A percentile compares a stretch with the other conserved stretches of the same genome.
These are phyloP conservation scores for Aspergillus saccharolyticus DNA, from an alignment of 495 filamentous ascomycete genomes.

Conservation along the genomic window DNA sequence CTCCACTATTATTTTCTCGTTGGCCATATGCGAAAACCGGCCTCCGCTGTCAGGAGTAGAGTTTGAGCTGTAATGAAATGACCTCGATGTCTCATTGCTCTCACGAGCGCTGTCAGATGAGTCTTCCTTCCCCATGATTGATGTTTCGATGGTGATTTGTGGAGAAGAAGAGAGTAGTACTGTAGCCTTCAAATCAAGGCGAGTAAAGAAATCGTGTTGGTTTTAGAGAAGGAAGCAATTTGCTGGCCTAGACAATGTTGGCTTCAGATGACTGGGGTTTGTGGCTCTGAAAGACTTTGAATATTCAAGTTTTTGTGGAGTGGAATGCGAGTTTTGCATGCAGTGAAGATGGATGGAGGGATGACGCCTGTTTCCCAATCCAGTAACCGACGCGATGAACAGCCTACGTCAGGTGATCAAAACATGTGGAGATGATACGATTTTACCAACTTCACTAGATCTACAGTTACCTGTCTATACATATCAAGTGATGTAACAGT, in stretches of 20 bases:
- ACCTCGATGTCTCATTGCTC: background rate
- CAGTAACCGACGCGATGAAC: background rate
- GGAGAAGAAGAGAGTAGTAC: background rate
- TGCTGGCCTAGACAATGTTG: background rate
- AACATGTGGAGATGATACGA: background rate
- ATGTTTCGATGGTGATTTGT: background rate
- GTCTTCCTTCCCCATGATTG: background rate
- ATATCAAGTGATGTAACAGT: no score
- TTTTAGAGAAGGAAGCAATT: background rate
- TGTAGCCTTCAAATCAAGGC: background rate
- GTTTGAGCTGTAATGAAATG: no score
- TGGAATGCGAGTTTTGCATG: background rate
- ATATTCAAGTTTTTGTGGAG: background rate
- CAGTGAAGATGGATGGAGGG: no score
- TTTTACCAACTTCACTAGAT: no score
- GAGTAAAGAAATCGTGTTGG: background rate
- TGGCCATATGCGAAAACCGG: no score
- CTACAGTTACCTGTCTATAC: no score
- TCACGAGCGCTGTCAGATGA: background rate
- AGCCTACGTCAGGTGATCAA: background rate
- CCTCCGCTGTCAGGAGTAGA: no score
- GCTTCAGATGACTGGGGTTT: background rate
- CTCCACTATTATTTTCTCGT: no score
- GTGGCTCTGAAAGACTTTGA: background rate
- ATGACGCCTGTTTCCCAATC: background rate